phyloP scores from a whole-genome alignment of 106 monocot genomes.

The Allium sativum region DNA sequence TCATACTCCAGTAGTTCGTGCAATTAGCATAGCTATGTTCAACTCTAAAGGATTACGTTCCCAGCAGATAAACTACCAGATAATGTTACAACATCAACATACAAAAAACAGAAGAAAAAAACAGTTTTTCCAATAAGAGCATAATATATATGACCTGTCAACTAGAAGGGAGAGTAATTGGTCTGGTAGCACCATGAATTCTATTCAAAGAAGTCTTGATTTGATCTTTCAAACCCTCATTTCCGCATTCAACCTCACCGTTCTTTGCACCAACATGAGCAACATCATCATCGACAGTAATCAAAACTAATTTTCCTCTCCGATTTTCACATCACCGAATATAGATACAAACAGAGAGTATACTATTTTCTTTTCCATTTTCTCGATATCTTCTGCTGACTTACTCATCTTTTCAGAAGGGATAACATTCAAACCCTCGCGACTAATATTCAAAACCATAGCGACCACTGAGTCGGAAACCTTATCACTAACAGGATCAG shows the following conservation, averaged over 20 bases:
- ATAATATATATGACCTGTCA: conserved; percentile 1
- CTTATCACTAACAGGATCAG: conserved; percentile 94
- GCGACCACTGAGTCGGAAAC: conserved; percentile 94
- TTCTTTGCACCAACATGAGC: conserved; percentile 48
- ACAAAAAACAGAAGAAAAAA: not conserved
- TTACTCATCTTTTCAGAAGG: conserved; percentile 42
- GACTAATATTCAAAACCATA: conserved; percentile 78
- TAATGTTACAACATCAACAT: not conserved
- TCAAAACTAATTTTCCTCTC: conserved; percentile 68
- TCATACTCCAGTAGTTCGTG: too few relatives aligned
- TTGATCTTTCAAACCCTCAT: conserved; percentile 63
- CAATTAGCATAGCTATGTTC: too few relatives aligned
- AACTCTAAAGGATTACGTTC: too few relatives aligned
- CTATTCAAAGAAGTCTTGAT: conserved; percentile 59
- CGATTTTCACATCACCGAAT: conserved; percentile 87
- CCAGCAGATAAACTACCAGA: too few relatives aligned
- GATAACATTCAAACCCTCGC: conserved; percentile 67
- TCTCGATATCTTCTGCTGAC: conserved; percentile 69
- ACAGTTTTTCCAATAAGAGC: not conserved
- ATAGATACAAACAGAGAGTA: conserved; percentile 61
- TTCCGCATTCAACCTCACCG: conserved; percentile 83
- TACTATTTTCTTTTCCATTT: conserved; percentile 58
- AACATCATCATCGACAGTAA: conserved; percentile 73
- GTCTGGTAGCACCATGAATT: conserved; percentile 64
- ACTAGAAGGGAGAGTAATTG: conserved; percentile 79